Evolutionary conservation across 139 green algal genomes (phyloP), one percentile per base, ranked within the genome.

Genomic region (Coccomyxa sp.): DNA sequence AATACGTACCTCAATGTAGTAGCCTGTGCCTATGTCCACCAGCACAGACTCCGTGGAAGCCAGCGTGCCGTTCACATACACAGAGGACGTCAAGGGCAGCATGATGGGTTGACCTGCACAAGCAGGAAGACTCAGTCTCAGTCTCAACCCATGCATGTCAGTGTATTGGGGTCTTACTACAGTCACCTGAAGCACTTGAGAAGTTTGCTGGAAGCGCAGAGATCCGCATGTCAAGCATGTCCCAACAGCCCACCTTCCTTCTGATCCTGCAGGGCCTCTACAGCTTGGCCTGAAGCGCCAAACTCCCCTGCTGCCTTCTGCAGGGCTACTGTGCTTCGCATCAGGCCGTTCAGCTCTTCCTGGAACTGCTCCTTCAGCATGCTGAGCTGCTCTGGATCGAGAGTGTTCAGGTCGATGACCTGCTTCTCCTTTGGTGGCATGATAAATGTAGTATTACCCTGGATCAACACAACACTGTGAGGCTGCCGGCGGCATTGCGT

Each of bases 1-100:
- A 34, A 41, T 27, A 76, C 16, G 36, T 72, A 95, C 90, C 90
- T 98, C 93, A 6, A 95, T 88, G 73, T 89, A 98, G 82, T 98
- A 98, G 4, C 91, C 92, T 9, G 94, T 98, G 31, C 94, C 94
- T 27, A 98, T 85, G 77, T 98, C 93, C 31, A 98, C 78, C 40
- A 98, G 79, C n/a, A 98, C 91, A 29, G 85, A 90, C 12, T 96
- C 88, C 8, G 87, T 85, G 14, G 82, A 83, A 24, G 84, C 89
- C 31, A 98, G 68, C 40, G 86, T 85, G 0, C 91, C 94, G 8
- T 85, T 81, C 6, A 98, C 94, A 77, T 98, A 98, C 40, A 98
- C 73, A 2, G 91, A 95, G 71, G 84, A 78, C 4, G 94, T 97
- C n/a, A 98, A 84, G 9, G 94, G 94, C 70, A 98, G 70, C 75